Evolutionary conservation across 2,329 filamentous ascomycete species (phyloP), one percentile per base, ranked within the genome.

Genomic region (Aspergillus sp.): DNA sequence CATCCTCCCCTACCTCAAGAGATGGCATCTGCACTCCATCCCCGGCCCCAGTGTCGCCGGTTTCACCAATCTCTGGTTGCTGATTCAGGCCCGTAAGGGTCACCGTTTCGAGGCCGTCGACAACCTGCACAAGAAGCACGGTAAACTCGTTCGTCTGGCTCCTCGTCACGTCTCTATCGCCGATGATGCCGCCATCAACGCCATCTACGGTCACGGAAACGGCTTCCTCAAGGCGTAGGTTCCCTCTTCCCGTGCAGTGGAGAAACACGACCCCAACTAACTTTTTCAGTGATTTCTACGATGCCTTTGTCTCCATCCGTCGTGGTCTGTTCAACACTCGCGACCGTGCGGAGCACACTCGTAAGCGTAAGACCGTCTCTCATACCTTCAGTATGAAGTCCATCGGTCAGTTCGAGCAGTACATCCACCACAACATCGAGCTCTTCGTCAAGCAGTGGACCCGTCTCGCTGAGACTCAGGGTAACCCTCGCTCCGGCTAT

Each of bases 271-370:
- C 25, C 21, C 40, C 14, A 23, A 7, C 16, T 32, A 21, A 40
- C 23, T 4, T 4, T 17, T 2, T 20, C 53, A 91, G 88, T 40
- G 86, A 93, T 2, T 96, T 92, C 74, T 96, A 96, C 64, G 90
- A 96, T 64, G 88, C 89, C 46, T 96, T 96, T 63, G 91, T 96
- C 50, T 92, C 88, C 11, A 95, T 96, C 65, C 83, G 82, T 47
- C 84, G 89, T 11, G 91, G 91, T 17, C 79, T 97, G 11, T 97
- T 96, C 83, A 96, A 95, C 72, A 96, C 91, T 0, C 81, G 92
- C 29, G 85, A 92, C 73, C 83, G 92, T 45, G 78, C 78, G 0
- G 89, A 96, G 65, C 91, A 97, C 71, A 87, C 87, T 0, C 85
- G 91, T 58, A 97, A 96, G 81, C 84, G 91, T 64, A 96, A 96